Conservation (phyloP, 371 early-diverging fungal species). For the Lichtheimia hyalospora region DNA sequence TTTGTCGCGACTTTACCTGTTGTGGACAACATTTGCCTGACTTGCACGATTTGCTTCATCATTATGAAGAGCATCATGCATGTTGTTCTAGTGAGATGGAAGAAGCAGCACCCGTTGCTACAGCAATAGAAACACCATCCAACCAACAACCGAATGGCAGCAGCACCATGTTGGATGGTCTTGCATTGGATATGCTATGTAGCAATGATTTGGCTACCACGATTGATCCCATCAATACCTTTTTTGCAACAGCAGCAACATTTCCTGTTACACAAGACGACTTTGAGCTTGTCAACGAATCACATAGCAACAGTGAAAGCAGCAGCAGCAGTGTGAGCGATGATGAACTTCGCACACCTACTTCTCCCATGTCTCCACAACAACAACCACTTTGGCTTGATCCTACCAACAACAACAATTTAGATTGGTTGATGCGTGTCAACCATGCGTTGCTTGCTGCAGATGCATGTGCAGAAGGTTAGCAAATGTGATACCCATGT, state of each 20-base stretch:
- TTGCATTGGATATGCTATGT: too few relatives aligned
- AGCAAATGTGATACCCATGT: too few relatives aligned
- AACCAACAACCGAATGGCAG: too few relatives aligned
- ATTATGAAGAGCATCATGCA: slow-evolving; percentile 90
- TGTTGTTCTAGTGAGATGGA: slow-evolving; percentile 42
- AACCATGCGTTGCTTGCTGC: background rate
- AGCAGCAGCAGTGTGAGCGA: background rate
- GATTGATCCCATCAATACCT: slow-evolving; percentile 7
- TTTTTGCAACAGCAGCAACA: background rate
- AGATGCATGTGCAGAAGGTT: background rate
- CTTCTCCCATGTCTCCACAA: background rate
- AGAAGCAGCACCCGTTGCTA: too few relatives aligned
- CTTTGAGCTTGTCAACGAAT: background rate
- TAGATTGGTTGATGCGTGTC: background rate
- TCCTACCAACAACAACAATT: background rate
- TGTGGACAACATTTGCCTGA: slow-evolving; percentile 78
- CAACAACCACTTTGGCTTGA: too few relatives aligned
- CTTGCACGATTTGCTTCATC: slow-evolving; percentile 89
- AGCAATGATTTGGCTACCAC: background rate
- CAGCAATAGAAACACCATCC: too few relatives aligned
- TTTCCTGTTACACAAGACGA: background rate
- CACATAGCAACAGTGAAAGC: background rate
- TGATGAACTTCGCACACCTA: slow-evolving; percentile 3
- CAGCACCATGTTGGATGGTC: too few relatives aligned
- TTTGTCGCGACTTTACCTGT: slow-evolving; percentile 90